Evolutionary conservation across 257 asterid genomes (phyloP), one percentile per base, ranked within the genome.

Genomic region (Ehretia macrophylla): DNA sequence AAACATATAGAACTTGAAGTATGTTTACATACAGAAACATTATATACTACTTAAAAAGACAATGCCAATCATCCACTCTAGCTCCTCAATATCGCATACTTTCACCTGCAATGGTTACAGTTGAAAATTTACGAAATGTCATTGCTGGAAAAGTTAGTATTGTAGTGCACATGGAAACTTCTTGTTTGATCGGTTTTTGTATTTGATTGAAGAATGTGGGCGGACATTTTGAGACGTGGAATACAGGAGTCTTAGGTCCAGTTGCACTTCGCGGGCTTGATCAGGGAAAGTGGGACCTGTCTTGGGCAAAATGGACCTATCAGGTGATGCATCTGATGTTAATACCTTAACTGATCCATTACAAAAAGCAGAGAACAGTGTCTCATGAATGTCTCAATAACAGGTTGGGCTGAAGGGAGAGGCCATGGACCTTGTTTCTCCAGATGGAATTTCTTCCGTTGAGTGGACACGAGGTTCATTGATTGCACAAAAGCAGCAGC

Each of bases 381-480:
- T 71, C 79, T 77, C 45, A 68, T 46, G 56, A 60, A 62, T 58
- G 21, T 27, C 51, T 65, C 55, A 46, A 63, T 42, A 65, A 71
- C 89, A 91, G 97, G 95, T 92, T 60, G 95, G 97, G 58, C 95
- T 89, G 37, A 84, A 81, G 68, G 97, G 97, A 50, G 97, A 89
- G 70, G 77, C 86, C 68, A 79, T 81, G 94, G 65, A 84, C 66
- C 83, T 86, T 23, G 81, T 70, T 71, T 79, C 88, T 59, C 79
- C 94, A 53, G 75, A 63, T 47, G 60, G 79, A 64, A 63, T 82
- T 20, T 79, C 91, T 37, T 69, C 95, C 11, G 90, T 77, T 40
- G 95, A 86, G 58, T 89, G 97, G 97, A 64, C 79, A 80, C 89
- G 74, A 71, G 88, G 85, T 61, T 86, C 95, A 8, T 74, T 84